phyloP scores from a whole-genome alignment of 768 basidiomycete species.

The Holtermannia corniformis region DNA sequence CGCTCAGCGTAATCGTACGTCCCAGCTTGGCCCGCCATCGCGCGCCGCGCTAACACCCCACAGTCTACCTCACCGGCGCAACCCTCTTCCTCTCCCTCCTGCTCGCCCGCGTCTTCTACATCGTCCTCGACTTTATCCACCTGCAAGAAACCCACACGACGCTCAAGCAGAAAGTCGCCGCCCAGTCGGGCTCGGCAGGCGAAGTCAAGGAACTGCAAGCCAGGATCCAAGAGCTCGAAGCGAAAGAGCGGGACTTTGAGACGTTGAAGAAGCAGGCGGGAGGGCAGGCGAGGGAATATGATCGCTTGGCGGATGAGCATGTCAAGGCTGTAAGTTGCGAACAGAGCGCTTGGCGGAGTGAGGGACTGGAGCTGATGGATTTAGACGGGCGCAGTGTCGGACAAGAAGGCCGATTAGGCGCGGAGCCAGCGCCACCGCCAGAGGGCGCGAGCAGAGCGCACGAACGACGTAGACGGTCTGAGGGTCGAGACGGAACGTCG shows the following conservation, averaged over 20 bases:
- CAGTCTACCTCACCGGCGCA: conserved; percentile 61
- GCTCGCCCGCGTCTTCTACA: conserved; percentile 83
- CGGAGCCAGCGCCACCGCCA: too few species aligned
- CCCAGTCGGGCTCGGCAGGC: conserved; percentile 24
- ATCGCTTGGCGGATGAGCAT: conserved; percentile 68
- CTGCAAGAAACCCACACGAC: conserved; percentile 79
- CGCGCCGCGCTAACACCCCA: not conserved
- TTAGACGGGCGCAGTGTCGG: conserved; percentile 50
- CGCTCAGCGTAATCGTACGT: conserved; percentile 32
- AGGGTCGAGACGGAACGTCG: too few species aligned
- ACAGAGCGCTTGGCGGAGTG: not conserved
- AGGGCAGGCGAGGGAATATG: conserved; percentile 69
- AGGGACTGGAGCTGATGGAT: not conserved
- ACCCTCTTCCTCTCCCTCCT: conserved; percentile 93
- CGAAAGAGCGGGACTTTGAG: conserved; percentile 59
- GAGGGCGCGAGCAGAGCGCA: too few species aligned
- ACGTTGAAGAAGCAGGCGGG: conserved; percentile 72
- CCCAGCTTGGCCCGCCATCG: not conserved
- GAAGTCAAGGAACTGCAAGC: conserved; percentile 45
- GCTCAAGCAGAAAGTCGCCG: conserved; percentile 51
- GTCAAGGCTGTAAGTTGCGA: conserved; percentile 49
- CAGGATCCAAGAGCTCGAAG: conserved; percentile 60
- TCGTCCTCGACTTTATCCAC: conserved; percentile 82
- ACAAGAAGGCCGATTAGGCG: conserved; percentile 60
- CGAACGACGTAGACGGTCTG: too few species aligned